Evolutionary conservation across 257 asterid genomes (phyloP).

Genomic region (Penstemon davidsonii): DNA sequence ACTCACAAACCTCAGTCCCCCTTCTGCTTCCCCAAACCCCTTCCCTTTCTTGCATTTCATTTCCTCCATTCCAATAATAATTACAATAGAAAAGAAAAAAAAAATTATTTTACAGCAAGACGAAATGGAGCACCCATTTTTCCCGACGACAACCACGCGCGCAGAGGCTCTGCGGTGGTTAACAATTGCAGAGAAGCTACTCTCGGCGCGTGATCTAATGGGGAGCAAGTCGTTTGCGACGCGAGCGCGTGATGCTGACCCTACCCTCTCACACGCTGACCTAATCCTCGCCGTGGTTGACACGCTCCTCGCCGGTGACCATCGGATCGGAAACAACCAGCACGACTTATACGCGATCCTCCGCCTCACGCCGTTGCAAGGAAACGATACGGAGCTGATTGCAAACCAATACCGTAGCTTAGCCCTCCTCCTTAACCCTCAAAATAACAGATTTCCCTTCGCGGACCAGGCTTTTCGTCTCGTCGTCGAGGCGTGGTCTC

Average conservation of each 20-base stretch:
- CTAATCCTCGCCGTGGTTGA: conserved; percentile 84
- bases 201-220: conserved; percentile 71
- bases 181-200: conserved; percentile 82
- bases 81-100: neutral
- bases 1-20: conserved; percentile 1
- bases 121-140: conserved; percentile 86
- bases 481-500: conserved; percentile 76
- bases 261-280: conserved; percentile 69
- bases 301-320: conserved; percentile 76
- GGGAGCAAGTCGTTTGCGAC: conserved; percentile 87
- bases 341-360: conserved; percentile 80
- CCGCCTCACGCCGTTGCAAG: conserved; percentile 62
- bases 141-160: conserved; percentile 60
- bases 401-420: conserved; percentile 68
- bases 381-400: conserved; percentile 60
- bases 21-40: neutral
- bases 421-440: conserved; percentile 64
- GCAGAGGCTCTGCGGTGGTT: conserved; percentile 90
- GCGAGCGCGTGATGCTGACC: conserved; percentile 93
- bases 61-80: neutral
- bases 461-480: conserved; percentile 81
- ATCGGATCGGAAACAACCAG: conserved; percentile 69
- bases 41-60: neutral
- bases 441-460: conserved; percentile 63
- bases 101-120: neutral